A percentile compares a stretch with the other conserved stretches of the same genome.
These are phyloP conservation scores for Candida mesenterica DNA, from an alignment of 1,139 yeast species.

Conservation along the genomic window DNA sequence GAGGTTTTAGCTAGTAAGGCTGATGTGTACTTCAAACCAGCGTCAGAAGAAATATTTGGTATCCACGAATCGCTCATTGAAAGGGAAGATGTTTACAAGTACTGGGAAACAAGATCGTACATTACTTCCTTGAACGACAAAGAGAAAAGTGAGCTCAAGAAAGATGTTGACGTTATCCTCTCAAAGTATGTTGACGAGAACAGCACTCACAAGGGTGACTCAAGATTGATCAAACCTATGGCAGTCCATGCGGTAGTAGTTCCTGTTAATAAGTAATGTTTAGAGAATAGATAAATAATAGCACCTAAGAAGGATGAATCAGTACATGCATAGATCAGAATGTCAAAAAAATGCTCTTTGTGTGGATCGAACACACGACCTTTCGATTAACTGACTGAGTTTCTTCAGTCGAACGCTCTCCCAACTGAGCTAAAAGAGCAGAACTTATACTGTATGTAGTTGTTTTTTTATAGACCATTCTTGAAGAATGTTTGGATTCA, in stretches of 20 bases:
- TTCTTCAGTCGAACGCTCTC: no score
- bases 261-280: slow-evolving; percentile 9
- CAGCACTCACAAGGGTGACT: slow-evolving; percentile 8
- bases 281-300: no score
- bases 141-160: slow-evolving; percentile 32
- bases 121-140: slow-evolving; percentile 46
- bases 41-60: slow-evolving; percentile 30
- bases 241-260: slow-evolving; percentile 16
- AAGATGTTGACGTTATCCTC: slow-evolving; percentile 27
- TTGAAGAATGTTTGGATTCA: no score
- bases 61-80: slow-evolving; percentile 31
- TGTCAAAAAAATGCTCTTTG: no score
- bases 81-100: slow-evolving; percentile 40
- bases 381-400: no score
- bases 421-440: no score
- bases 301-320: no score
- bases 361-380: no score
- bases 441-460: no score
- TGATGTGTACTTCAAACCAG: slow-evolving; percentile 23
- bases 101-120: slow-evolving; percentile 60
- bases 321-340: no score
- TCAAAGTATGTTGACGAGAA: slow-evolving; percentile 14
- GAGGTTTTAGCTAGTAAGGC: slow-evolving; percentile 29
- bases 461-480: no score
- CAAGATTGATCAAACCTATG: slow-evolving; percentile 15